These are phyloP conservation scores for Fusarium azukiicola DNA, from an alignment of 2,329 filamentous ascomycete species.

Conservation along the genomic window DNA sequence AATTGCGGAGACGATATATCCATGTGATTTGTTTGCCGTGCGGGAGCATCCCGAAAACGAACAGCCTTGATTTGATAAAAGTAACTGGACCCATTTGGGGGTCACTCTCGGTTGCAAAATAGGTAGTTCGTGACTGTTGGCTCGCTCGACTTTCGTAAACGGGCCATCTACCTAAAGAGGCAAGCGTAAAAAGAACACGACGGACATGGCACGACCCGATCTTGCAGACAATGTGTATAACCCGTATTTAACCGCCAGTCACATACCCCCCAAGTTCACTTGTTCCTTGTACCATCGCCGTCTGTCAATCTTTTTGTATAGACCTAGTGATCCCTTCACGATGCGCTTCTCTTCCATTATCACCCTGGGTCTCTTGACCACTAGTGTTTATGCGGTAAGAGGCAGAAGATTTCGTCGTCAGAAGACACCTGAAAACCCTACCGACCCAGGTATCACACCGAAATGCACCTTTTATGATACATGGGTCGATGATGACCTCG, in stretches of 20 bases:
- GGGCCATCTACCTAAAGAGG: neutral
- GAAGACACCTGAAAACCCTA: neutral
- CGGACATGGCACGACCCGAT: constrained; percentile 1
- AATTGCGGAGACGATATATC: neutral
- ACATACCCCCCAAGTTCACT: neutral
- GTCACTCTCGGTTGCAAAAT: neutral
- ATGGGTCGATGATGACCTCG: neutral
- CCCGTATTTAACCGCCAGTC: neutral
- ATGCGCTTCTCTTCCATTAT: constrained; percentile 15
- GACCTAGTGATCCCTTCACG: neutral
- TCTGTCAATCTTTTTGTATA: neutral
- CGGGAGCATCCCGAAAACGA: neutral
- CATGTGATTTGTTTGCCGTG: neutral
- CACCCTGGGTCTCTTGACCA: constrained; percentile 5
- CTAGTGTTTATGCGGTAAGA: neutral
- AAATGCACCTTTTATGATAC: constrained; percentile 18
- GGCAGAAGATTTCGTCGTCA: constrained; percentile 7
- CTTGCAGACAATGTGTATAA: constrained; percentile 1
- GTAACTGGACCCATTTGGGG: constrained; percentile 5
- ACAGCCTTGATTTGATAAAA: constrained; percentile 5
- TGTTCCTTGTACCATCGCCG: neutral
- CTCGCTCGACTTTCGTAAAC: neutral
- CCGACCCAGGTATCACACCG: constrained; percentile 2
- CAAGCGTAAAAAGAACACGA: neutral
- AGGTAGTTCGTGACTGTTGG: neutral